phyloP scores from a whole-genome alignment of 2,329 filamentous ascomycete species.

The Arthrobotrys entomopaga region DNA sequence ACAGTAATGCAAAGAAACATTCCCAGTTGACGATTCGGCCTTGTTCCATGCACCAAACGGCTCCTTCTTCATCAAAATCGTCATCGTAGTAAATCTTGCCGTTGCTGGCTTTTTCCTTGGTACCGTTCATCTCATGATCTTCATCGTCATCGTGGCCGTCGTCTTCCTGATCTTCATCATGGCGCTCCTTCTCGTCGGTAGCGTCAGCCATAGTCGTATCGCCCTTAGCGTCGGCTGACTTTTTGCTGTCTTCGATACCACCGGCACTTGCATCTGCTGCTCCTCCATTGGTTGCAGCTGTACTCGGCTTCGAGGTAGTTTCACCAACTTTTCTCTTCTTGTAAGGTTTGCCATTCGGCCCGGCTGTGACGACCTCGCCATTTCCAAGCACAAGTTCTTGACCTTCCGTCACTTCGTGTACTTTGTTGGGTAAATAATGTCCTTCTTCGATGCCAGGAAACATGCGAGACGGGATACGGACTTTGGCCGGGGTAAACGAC shows the following conservation, averaged over 20 bases:
- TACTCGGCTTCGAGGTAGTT: conserved; percentile 19
- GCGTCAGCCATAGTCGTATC: conserved; percentile 60
- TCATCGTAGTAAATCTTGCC: conserved; percentile 79
- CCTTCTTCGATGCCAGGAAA: conserved; percentile 81
- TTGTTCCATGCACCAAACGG: conserved; percentile 83
- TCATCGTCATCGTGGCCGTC: conserved; percentile 57
- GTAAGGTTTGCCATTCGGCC: conserved; percentile 42
- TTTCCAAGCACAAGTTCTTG: conserved; percentile 58
- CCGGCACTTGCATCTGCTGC: conserved; percentile 7
- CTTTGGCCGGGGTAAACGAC: conserved; percentile 87
- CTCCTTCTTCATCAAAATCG: conserved; percentile 84
- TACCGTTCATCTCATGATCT: conserved; percentile 60
- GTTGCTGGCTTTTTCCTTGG: conserved; percentile 55
- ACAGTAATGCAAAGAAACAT: conserved; percentile 88
- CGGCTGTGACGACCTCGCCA: conserved; percentile 39
- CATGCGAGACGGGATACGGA: conserved; percentile 92
- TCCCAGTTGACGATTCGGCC: conserved; percentile 90
- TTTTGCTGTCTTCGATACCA: conserved; percentile 15
- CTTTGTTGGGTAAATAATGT: conserved; percentile 82
- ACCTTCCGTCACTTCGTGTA: conserved; percentile 73
- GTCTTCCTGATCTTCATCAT: conserved; percentile 57
- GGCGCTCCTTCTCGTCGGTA: conserved; percentile 59
- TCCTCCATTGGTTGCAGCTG: conserved; percentile 20
- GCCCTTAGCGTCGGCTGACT: conserved; percentile 46
- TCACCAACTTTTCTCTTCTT: conserved; percentile 53